phyloP scores from a whole-genome alignment of 768 basidiomycete species.

The Hericium rajendrae region DNA sequence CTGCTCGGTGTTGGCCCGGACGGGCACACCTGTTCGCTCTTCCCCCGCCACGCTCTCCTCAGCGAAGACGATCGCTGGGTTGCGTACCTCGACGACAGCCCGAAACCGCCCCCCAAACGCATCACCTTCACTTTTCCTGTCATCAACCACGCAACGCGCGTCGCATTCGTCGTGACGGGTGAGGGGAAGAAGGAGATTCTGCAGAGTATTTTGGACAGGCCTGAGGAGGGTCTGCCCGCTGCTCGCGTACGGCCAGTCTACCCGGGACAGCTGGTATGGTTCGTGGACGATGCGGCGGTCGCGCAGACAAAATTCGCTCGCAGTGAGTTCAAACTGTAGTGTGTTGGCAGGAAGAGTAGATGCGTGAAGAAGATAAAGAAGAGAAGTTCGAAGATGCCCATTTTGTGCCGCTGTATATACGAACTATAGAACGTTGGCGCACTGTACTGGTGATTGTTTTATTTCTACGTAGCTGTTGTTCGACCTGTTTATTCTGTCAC shows the following conservation, averaged over 20 bases:
- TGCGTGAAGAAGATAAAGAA: neutral
- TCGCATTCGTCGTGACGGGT: conserved; percentile 85
- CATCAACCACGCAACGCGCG: conserved; percentile 78
- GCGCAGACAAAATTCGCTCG: conserved; percentile 47
- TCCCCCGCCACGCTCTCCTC: conserved; percentile 85
- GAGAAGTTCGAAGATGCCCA: too few species aligned
- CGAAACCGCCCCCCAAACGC: conserved; percentile 84
- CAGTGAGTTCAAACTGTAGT: conserved; percentile 47
- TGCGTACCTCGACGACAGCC: conserved; percentile 85
- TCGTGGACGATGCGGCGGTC: conserved; percentile 81
- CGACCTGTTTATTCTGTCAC: too few species aligned
- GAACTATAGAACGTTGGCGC: too few species aligned
- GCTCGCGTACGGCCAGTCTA: conserved; percentile 67
- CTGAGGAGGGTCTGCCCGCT: conserved; percentile 73
- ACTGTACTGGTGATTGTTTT: too few species aligned
- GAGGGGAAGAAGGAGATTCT: conserved; percentile 75
- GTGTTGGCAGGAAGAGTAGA: neutral
- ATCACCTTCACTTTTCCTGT: conserved; percentile 91
- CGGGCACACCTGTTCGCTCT: conserved; percentile 96
- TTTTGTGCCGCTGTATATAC: too few species aligned
- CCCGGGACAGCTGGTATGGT: conserved; percentile 91
- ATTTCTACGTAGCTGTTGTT: too few species aligned
- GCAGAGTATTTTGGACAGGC: conserved; percentile 63
- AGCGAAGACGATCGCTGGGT: conserved; percentile 91
- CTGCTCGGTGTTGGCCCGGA: conserved; percentile 95